Evolutionary conservation across 2,329 filamentous ascomycete species (phyloP), one percentile per base, ranked within the genome.

Genomic region (Diaporthe vexans): DNA sequence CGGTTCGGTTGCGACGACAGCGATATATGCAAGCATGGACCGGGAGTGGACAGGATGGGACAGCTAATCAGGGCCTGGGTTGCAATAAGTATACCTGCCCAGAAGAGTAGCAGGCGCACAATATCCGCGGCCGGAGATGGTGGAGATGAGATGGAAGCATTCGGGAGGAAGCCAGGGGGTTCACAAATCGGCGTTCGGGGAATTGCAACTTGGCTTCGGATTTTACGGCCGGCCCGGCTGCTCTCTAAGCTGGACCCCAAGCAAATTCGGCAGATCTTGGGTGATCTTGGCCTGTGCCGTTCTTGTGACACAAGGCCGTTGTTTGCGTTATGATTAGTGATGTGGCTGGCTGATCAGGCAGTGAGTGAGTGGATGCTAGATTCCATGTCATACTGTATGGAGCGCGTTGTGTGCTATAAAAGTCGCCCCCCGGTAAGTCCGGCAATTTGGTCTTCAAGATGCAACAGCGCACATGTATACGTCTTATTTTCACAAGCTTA

Each of bases 221-320:
- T 68, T 68, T 68, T 68, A 52, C 63, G 63, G 63, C 29, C 63
- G 63, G 63, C 63, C 63, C 63, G 63, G 48, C 63, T 19, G 48
- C 63, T 54, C 63, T 54, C 48, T 37, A 11, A 29, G n/a, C 63
- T 54, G 63, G 46, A 40, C 48, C 48, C 63, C 48, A 68, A 54
- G 48, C 48, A 40, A 40, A 40, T 54, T 15, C 33, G 63, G 63
- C 63, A 68, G 33, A 46, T 46, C 33, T 40, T 26, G 11, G 48
- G 63, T 11, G 19, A 40, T 29, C 37, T 40, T 48, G 17, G 63
- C 63, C 40, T 54, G 46, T 37, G 63, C 63, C 48, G 63, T 68
- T 68, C n/a, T 52, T 37, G 63, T 51, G 33, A 26, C 48, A 46
- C 63, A 26, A 68, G 63, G 63, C 48, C 26, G 48, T 26, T 54